A percentile compares a stretch with the other conserved stretches of the same genome.
Evolutionary conservation across 2,329 filamentous ascomycete species (phyloP).

Genomic region (Colletotrichum spinosum): DNA sequence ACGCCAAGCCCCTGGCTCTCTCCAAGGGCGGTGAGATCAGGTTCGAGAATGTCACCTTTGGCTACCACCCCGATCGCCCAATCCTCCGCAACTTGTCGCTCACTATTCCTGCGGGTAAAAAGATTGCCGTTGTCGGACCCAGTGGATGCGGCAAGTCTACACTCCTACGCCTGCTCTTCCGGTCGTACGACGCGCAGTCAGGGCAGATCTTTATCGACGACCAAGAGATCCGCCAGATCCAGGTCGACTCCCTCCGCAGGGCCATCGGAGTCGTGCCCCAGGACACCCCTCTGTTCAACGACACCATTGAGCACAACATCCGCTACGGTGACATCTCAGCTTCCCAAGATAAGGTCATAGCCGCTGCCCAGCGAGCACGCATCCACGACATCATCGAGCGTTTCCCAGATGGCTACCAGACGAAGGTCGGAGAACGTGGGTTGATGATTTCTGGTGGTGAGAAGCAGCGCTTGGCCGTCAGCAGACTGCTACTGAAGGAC

Average conservation of each 20-base stretch:
- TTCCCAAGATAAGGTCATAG: slow-evolving; percentile 76
- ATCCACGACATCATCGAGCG: slow-evolving; percentile 84
- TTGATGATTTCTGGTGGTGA: slow-evolving; percentile 98
- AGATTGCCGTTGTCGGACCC: slow-evolving; percentile 94
- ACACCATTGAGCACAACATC: slow-evolving; percentile 96
- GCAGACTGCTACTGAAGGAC: slow-evolving; percentile 86
- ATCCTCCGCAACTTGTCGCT: slow-evolving; percentile 88
- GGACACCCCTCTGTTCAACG: slow-evolving; percentile 97
- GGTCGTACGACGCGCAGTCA: slow-evolving; percentile 89
- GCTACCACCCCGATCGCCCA: slow-evolving; percentile 86
- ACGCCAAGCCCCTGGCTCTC: slow-evolving; percentile 79
- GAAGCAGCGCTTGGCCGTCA: slow-evolving; percentile 90
- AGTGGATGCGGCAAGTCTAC: slow-evolving; percentile 98
- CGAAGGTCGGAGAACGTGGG: slow-evolving; percentile 91
- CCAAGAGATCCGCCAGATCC: slow-evolving; percentile 89
- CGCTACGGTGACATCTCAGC: slow-evolving; percentile 89
- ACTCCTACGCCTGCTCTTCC: slow-evolving; percentile 88
- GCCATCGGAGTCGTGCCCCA: slow-evolving; percentile 96
- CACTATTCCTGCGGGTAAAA: slow-evolving; percentile 94
- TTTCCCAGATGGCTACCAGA: slow-evolving; percentile 91
- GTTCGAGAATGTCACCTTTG: slow-evolving; percentile 96
- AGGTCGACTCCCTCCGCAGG: slow-evolving; percentile 82
- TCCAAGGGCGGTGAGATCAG: slow-evolving; percentile 86
- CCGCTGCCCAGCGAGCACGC: slow-evolving; percentile 83
- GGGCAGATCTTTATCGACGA: slow-evolving; percentile 92